Base-by-base conservation (phyloP, 179 eudicot species). In the Nepenthes alata region DNA sequence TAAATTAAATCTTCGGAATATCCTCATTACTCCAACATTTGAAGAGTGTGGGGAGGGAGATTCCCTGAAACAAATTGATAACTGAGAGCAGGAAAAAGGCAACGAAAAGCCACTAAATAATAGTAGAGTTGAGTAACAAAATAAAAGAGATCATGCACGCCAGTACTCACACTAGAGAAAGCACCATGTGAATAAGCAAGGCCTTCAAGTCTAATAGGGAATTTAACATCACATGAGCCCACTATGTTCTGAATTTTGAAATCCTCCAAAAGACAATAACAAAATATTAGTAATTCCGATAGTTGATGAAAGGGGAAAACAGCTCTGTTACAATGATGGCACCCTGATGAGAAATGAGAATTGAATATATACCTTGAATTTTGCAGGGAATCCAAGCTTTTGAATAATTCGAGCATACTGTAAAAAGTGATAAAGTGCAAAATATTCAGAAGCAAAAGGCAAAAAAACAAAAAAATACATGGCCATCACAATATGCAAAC, bases 321-420 rank as follows among this genome's bases (percentile, higher is more conserved):
- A 25, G 25, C 25, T 25, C 25, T 25, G 25, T 25, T 25, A 25
- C 25, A 25, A 41, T 41, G 5, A 41, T 41, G 45, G 45, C 45
- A 52, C 2, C 55, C 3, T 50, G 6, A 6, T 5, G 14, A 11
- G 5, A 52, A 12, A 52, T 52, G 55, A 12, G n/a, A 52, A 16
- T 52, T 52, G 6, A 35, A 16, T 55, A 5, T 10, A 52, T 75
- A 88, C 96, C 94, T 89, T 89, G 47, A 89, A 89, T 64, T 78
- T 89, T 50, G 95, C 90, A 7, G 85, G 80, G 62, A 87, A 87
- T 2, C 96, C 96, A 72, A 89, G 84, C 84, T 89, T 89, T 62
- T 89, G 97, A 61, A 87, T 78, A 35, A 89, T 87, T 37, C 95
- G 76, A 34, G 95, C 97, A 79, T 89, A 89, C 91, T 88, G 78